These are phyloP conservation scores for Heterococcus sp. DNA, from an alignment of 108 stramenopile species.

Conservation along the genomic window DNA sequence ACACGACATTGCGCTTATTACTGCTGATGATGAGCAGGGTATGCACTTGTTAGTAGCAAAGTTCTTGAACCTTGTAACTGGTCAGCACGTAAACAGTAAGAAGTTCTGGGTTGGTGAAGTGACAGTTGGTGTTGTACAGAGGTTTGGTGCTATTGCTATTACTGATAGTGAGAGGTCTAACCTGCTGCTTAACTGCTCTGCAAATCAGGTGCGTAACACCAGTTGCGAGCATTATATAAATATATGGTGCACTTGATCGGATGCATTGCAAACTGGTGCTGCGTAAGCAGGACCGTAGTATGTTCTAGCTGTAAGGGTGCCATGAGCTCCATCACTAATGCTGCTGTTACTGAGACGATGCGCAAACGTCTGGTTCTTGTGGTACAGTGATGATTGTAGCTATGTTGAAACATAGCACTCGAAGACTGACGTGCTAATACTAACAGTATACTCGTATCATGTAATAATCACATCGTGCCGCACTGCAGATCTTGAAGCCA, in stretches of 20 bases:
- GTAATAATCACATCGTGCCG: too few relatives aligned
- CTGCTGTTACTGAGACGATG: background rate
- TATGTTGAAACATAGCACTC: too few relatives aligned
- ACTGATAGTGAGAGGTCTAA: constrained; percentile 11
- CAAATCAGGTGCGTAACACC: background rate
- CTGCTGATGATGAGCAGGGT: background rate
- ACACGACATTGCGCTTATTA: too few relatives aligned
- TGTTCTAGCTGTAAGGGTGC: too few relatives aligned
- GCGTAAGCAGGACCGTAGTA: too few relatives aligned
- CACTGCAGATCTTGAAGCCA: background rate
- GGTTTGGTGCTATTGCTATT: constrained; percentile 22
- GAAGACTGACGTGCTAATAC: background rate
- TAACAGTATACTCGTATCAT: background rate
- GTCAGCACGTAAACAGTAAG: constrained; percentile 6
- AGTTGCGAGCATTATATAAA: too few relatives aligned
- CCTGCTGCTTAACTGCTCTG: constrained; percentile 7
- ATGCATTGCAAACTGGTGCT: too few relatives aligned
- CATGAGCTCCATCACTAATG: too few relatives aligned
- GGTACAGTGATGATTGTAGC: too few relatives aligned
- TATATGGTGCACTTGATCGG: too few relatives aligned
- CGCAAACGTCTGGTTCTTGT: background rate
- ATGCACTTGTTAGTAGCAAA: background rate
- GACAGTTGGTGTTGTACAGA: constrained; percentile 5
- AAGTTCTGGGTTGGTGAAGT: constrained; percentile 39
- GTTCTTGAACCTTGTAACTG: background rate